Evolutionary conservation across 805 yeast species (phyloP), one percentile per base, ranked within the genome.

Genomic region (Limtongia smithiae): DNA sequence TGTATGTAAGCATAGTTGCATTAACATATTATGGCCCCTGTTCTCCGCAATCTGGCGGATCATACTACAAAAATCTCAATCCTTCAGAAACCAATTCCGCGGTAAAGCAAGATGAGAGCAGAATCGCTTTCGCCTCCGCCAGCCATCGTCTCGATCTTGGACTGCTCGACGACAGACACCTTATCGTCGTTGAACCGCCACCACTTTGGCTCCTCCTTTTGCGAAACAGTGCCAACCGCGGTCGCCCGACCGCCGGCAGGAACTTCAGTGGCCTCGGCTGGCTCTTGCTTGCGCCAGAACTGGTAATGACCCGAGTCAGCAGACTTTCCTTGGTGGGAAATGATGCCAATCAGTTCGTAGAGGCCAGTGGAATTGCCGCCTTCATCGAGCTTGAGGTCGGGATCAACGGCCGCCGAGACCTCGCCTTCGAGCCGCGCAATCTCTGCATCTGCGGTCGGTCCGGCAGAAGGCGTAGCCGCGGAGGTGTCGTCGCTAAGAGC

Each of bases 261-360:
- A 18, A 31, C 24, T 6, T 24, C 37, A 6, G 22, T 25, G 18
- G 33, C 40, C 44, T 73, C 62, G 62, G 83, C 88, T 17, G 68
- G 69, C 30, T 74, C 79, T 66, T 90, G 93, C 61, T 78, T 82
- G 14, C 85, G 82, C 70, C 86, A 93, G 25, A 91, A 82, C 70
- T 90, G 97, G 68, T 93, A 93, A 69, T 93, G 99, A 15, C 99
- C 99, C 25, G 96, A 84, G 66, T 93, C 97, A 0, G 97, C 96
- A 37, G 90, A 81, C 6, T 96, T 82, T 42, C 99, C 99, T 63
- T 83, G 85, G 70, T 93, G 99, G 1, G 97, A 88, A 51, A 93
- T 80, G 21, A 93, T 79, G 1, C 95, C 88, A 33, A 74, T 71
- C 57, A 93, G 77, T 57, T 88, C 89, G 64, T 93, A 93, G 33